Evolutionary conservation across 257 asterid species (phyloP).

Genomic region (Gentiana straminea): DNA sequence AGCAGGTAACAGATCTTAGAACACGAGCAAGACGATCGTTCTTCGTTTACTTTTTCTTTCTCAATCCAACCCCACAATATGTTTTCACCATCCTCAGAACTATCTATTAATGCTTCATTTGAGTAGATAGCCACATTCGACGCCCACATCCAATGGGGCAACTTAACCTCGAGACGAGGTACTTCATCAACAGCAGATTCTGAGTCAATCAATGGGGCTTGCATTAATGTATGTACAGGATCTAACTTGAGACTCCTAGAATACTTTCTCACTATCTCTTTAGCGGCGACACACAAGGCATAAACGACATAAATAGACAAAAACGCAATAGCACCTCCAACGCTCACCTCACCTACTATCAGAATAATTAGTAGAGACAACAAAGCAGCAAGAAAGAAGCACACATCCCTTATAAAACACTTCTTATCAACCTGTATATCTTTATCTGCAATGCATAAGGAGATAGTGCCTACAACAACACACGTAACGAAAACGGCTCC

Average conservation of each 20-base stretch:
- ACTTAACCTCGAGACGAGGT: conserved; percentile 25
- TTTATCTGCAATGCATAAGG: conserved; percentile 39
- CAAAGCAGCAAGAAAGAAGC: conserved; percentile 41
- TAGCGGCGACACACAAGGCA: conserved; percentile 38
- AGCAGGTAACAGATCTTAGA: conserved; percentile 35
- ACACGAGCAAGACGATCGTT: conserved; percentile 25
- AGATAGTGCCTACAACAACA: conserved; percentile 56
- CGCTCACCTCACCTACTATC: conserved; percentile 45
- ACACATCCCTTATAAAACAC: conserved; percentile 63
- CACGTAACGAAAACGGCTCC: conserved; percentile 78
- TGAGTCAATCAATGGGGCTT: background rate
- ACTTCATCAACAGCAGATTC: conserved; percentile 16
- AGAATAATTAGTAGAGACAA: conserved; percentile 33
- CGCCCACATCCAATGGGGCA: conserved; percentile 64
- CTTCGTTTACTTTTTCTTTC: conserved; percentile 11
- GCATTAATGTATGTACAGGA: background rate
- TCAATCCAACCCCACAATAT: conserved; percentile 65
- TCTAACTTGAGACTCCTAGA: conserved; percentile 24
- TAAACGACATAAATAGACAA: conserved; percentile 51
- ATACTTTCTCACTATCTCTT: conserved; percentile 34
- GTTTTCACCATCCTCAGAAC: conserved; percentile 14
- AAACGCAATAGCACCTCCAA: conserved; percentile 51
- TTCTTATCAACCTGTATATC: conserved; percentile 51
- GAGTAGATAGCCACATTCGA: conserved; percentile 50
- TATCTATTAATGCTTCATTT: conserved; percentile 22